Evolutionary conservation across 2,329 filamentous ascomycete species (phyloP), one percentile per base, ranked within the genome.

Genomic region (Alternaria ethzedia): DNA sequence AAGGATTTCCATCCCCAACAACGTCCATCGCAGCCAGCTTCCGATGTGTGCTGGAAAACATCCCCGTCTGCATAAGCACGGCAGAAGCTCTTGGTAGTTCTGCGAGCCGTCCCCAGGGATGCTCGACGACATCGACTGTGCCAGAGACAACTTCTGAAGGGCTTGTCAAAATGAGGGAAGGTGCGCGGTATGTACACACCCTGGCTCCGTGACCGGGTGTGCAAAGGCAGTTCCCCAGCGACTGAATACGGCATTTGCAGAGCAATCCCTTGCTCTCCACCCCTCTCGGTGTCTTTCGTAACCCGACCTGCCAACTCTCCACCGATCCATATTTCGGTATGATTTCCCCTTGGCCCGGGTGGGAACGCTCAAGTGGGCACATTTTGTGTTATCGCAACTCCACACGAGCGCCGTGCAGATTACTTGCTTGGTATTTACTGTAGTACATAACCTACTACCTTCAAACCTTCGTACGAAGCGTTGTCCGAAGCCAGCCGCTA

Each of bases 401-500:
- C 41, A 54, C 49, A 49, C 28, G 25, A 41, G 43, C 30, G 15
- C 25, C 43, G 15, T 54, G 59, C 55, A 43, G 43, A 45, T 45
- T 28, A 30, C 9, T 25, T 51, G 41, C 32, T 43, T 20, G 21
- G 47, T 15, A 26, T n/a, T 15, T 28, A 43, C 17, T 15, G n/a
- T 25, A 21, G 30, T 62, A 59, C 49, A 62, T 62, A 62, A 26
- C 43, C 54, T 11, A 54, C 21, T 58, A 52, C 59, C 17, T 62
- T 55, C 55, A 21, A 12, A 28, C 30, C 26, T 49, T 41, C 36
- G 20, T 23, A 52, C 28, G 54, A 25, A 44, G 44, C 47, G 32
- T 21, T 28, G 6, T 36, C 41, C 52, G n/a, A 25, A 25, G 20
- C 52, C 51, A 43, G 26, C 6, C 25, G 21, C 20, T 43, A n/a